Evolutionary conservation across 176 grass and related monocot genomes (phyloP).

Genomic region (Saccharum officinarum): DNA sequence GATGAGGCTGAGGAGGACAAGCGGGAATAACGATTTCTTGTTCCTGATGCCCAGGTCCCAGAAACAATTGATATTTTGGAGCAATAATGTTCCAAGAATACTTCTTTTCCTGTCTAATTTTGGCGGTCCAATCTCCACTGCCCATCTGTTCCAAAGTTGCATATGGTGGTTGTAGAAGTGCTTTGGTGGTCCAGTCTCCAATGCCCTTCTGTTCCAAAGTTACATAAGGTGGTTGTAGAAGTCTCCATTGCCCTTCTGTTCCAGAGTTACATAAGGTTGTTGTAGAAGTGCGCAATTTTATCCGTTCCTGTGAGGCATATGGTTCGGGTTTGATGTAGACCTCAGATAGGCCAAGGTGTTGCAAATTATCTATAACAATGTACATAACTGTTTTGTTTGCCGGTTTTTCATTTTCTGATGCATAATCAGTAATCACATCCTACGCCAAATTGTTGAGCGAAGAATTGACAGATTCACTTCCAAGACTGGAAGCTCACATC

Average conservation of each 20-base stretch:
- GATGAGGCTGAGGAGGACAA: conserved; percentile 90
- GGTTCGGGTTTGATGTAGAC: conserved; percentile 24
- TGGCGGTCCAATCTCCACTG: conserved; percentile 13
- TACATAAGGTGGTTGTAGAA: conserved; percentile 21
- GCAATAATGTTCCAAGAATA: conserved; percentile 30
- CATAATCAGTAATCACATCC: not conserved
- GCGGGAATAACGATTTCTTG: conserved; percentile 51
- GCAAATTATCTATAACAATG: conserved; percentile 35
- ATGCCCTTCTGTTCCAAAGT: not conserved
- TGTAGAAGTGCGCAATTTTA: conserved; percentile 12
- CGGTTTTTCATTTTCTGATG: not conserved
- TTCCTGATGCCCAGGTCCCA: not conserved
- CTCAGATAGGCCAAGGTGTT: conserved; percentile 30
- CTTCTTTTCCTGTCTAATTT: not conserved
- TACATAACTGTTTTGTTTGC: conserved; percentile 36
- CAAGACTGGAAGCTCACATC: not conserved
- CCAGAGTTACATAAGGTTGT: not conserved
- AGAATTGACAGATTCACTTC: not conserved
- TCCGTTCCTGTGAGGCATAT: not conserved
- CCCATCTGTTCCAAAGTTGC: conserved; percentile 9
- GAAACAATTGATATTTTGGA: conserved; percentile 29
- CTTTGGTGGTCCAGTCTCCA: conserved; percentile 19
- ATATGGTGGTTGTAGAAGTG: conserved; percentile 31
- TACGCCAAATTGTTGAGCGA: not conserved
- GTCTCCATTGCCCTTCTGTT: not conserved